Evolutionary conservation across 441 rosid genomes (phyloP).

Genomic region (Gossypium gossypioides): DNA sequence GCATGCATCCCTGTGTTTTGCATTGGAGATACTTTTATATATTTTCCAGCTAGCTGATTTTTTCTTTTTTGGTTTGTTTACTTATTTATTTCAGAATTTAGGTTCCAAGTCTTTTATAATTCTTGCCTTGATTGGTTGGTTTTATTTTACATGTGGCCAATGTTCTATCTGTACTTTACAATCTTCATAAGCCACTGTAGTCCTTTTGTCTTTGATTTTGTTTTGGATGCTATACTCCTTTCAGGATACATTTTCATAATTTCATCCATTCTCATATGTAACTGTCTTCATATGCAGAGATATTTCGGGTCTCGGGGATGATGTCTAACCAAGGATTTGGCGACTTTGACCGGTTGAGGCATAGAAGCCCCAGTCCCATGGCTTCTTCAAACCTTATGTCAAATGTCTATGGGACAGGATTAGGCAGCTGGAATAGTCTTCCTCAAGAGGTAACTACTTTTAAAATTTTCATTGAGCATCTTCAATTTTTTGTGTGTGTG

Average conservation of each 20-base stretch:
- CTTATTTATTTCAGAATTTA: neutral
- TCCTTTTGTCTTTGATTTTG: neutral
- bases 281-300: constrained; percentile 39
- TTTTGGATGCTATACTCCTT: neutral
- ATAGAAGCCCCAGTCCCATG: constrained; percentile 96
- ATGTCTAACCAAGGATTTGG: constrained; percentile 81
- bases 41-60: neutral
- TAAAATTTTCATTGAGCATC: neutral
- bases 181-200: neutral
- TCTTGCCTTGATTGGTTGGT: neutral
- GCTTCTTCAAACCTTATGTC: constrained; percentile 81
- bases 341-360: constrained; percentile 73
- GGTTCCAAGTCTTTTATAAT: neutral
- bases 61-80: neutral
- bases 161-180: neutral
- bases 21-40: neutral
- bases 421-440: constrained; percentile 67
- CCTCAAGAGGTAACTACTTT: constrained; percentile 53
- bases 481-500: neutral
- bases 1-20: neutral
- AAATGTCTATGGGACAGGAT: constrained; percentile 50
- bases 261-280: neutral
- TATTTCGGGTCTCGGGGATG: constrained; percentile 72
- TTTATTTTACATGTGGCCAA: neutral
- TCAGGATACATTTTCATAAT: neutral